Percentiles rank a stretch among this genome's conserved stretches.
phyloP scores from a whole-genome alignment of 441 rosid species.

The Populus trichocarpa region DNA sequence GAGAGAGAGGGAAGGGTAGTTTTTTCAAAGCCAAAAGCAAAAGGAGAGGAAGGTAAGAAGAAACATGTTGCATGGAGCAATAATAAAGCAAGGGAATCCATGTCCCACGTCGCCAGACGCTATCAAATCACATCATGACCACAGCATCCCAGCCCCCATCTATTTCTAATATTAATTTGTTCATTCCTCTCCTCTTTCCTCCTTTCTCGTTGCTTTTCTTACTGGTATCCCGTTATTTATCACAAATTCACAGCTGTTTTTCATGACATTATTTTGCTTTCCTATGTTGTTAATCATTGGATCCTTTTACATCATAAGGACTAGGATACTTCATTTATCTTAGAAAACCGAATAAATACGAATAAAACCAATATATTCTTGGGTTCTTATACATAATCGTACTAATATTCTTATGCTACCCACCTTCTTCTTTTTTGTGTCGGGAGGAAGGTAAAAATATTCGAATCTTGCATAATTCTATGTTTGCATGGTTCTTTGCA shows the following conservation, averaged over 20 bases:
- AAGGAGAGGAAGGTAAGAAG: constrained; percentile 1
- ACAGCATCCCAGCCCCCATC: not conserved
- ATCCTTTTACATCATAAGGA: constrained; percentile 1
- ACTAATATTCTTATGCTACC: not conserved
- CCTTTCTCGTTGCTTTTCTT: not conserved
- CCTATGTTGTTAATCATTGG: constrained; percentile 12
- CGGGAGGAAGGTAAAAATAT: not conserved
- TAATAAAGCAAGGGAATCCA: constrained; percentile 8
- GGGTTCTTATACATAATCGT: no score
- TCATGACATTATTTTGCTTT: constrained; percentile 9
- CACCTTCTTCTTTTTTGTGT: no score
- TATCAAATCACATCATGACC: constrained; percentile 29
- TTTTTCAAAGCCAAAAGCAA: constrained; percentile 13
- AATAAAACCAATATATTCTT: not conserved
- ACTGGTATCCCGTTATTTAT: not conserved
- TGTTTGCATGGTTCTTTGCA: not conserved
- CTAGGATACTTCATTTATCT: not conserved
- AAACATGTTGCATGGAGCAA: not conserved
- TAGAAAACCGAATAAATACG: not conserved
- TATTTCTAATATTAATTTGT: not conserved
- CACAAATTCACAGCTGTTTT: constrained; percentile 14
- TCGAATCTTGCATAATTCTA: not conserved
- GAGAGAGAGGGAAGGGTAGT: not conserved
- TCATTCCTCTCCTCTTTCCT: not conserved
- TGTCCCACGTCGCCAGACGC: constrained; percentile 17